Evolutionary conservation across 2,329 filamentous ascomycete genomes (phyloP).

Genomic region (Fusarium begoniae): DNA sequence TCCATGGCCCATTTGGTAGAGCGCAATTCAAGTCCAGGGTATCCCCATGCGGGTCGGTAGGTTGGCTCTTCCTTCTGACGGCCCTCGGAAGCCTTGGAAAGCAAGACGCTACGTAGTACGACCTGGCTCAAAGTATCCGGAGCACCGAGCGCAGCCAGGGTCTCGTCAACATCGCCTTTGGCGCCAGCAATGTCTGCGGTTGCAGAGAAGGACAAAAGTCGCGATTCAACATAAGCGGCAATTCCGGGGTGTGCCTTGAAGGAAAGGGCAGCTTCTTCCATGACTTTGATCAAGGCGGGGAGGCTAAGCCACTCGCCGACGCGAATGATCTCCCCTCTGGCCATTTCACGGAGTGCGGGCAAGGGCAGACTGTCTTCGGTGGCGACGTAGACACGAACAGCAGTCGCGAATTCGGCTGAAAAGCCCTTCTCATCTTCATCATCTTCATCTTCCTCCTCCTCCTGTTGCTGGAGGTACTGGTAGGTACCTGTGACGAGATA

Average conservation of each 20-base stretch:
- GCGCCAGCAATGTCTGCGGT: too few relatives aligned
- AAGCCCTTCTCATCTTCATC: too few relatives aligned
- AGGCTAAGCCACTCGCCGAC: background rate
- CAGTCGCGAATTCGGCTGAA: background rate
- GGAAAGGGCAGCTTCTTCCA: background rate
- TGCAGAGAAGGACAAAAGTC: background rate
- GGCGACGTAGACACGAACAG: background rate
- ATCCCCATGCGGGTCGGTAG: background rate
- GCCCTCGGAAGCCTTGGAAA: background rate
- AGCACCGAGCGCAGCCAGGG: background rate
- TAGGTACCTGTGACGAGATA: slow-evolving; percentile 1
- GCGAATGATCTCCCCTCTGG: background rate
- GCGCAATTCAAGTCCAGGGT: background rate
- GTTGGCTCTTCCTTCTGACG: background rate
- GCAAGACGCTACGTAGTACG: background rate
- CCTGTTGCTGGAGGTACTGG: background rate
- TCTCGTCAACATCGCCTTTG: background rate
- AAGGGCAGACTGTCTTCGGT: background rate
- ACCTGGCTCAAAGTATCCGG: background rate
- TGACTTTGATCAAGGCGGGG: background rate
- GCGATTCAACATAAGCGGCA: background rate
- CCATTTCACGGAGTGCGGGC: background rate
- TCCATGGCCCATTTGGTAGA: background rate
- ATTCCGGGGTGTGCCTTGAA: background rate
- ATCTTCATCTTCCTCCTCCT: fast-evolving